A percentile compares a stretch with the other conserved stretches of the same genome.
Conservation (phyloP, 306 rosid genomes). For the Prunus campanulata region DNA sequence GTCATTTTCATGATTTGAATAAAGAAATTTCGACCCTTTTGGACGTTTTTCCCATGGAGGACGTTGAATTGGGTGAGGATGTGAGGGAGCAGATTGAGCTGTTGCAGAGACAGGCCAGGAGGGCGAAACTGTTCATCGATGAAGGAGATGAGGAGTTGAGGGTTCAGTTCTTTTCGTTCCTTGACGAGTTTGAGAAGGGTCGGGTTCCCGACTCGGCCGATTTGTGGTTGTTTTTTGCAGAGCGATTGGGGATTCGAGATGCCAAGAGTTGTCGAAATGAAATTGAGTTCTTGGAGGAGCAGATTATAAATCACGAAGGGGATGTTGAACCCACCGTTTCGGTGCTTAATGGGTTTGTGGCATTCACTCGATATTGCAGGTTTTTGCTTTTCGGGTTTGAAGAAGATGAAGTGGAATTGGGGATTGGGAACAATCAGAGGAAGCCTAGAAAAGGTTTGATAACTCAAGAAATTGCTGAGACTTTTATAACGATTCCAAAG, state of each 20-base stretch:
- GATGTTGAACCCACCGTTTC: conserved; percentile 77
- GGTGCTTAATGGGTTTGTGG: conserved; percentile 84
- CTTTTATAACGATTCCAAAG: conserved; percentile 70
- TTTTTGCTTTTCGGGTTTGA: conserved; percentile 83
- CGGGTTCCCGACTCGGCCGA: conserved; percentile 49
- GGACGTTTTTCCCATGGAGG: conserved; percentile 77
- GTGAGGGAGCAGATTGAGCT: conserved; percentile 82
- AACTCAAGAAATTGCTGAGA: conserved; percentile 64
- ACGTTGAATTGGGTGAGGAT: conserved; percentile 62
- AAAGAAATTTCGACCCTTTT: conserved; percentile 81
- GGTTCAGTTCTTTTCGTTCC: conserved; percentile 45
- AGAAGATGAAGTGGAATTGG: conserved; percentile 63
- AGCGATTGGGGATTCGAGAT: conserved; percentile 49
- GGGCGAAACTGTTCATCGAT: conserved; percentile 57
- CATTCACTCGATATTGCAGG: conserved; percentile 78
- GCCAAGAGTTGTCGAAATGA: conserved; percentile 70
- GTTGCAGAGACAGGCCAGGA: conserved; percentile 66
- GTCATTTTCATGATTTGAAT: conserved; percentile 88
- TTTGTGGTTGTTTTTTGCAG: conserved; percentile 49
- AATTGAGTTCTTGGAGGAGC: conserved; percentile 89
- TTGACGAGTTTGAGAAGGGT: conserved; percentile 65
- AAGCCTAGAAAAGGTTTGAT: conserved; percentile 55
- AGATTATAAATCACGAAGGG: conserved; percentile 86
- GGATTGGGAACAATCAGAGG: conserved; percentile 39
- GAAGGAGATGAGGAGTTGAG: conserved; percentile 56